Evolutionary conservation across 2,329 filamentous ascomycete species (phyloP), one percentile per base, ranked within the genome.

Genomic region (Nemania sp.): DNA sequence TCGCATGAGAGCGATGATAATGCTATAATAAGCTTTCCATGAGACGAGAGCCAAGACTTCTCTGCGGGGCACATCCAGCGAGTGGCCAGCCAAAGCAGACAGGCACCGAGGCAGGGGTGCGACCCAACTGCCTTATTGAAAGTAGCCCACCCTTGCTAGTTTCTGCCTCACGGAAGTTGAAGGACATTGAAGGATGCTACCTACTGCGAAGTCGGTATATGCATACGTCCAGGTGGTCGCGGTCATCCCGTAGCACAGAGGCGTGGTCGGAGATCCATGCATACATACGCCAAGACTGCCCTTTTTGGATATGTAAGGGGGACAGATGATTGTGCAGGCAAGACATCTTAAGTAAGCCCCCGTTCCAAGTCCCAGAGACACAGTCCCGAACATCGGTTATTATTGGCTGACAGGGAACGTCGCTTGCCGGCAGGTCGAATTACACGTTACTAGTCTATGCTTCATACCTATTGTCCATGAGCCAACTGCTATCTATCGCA

Each of bases 91-190:
- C 20, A 3, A 30, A 44, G 31, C 26, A 34, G 20, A 22, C 9
- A 40, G 19, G 17, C 17, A 19, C 4, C 17, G 44, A 24, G 20
- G 24, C 26, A 36, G 33, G 33, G 19, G 20, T 42, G 14, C 8
- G 6, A 15, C 5, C 14, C 8, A 49, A 40, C 49, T 56, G 26
- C 53, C 53, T 34, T 14, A 45, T 56, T 56, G 15, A 49, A 52
- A 33, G 41, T 48, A 48, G 43, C 23, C 30, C 17, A 52, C n/a
- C 33, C 31, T 33, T 34, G 33, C 22, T 6, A n/a, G 26, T 36
- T 14, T n/a, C 26, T 33, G 23, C 20, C n/a, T 31, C 6, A 24
- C 39, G 53, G 44, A 48, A 37, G 50, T 52, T 52, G 26, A 26
- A 49, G 43, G 53, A 5, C 11, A 31, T 14, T 31, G 26, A 31